Percentiles rank a stretch among this genome's conserved stretches.
Evolutionary conservation across 2,329 filamentous ascomycete genomes (phyloP).

Genomic region (Talaromyces sp.): DNA sequence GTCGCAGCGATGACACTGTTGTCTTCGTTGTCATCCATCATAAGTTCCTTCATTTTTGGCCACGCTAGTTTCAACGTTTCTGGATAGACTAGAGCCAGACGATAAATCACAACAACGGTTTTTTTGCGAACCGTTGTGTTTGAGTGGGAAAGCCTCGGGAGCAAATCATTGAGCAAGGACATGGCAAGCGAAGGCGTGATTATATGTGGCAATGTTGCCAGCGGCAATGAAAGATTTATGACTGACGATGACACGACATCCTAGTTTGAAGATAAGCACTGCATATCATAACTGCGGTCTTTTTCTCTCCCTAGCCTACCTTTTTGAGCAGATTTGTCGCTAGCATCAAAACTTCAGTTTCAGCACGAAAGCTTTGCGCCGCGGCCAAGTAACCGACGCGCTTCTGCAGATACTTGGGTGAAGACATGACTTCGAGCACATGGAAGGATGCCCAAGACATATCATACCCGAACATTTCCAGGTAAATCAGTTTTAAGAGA

Average conservation of each 20-base stretch:
- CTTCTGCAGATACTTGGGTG: constrained; percentile 89
- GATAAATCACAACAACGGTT: constrained; percentile 88
- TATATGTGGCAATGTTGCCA: constrained; percentile 87
- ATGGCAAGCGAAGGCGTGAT: constrained; percentile 89
- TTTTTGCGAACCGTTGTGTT: constrained; percentile 87
- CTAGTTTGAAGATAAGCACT: constrained; percentile 16
- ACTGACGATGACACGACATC: constrained; percentile 62
- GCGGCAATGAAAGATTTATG: constrained; percentile 76
- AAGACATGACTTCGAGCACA: constrained; percentile 98
- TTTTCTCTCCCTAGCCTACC: constrained; percentile 36
- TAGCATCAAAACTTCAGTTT: constrained; percentile 96
- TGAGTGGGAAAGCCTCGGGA: constrained; percentile 82
- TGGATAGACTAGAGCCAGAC: constrained; percentile 90
- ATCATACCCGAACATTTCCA: constrained; percentile 98
- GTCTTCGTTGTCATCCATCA: constrained; percentile 87
- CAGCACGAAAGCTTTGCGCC: constrained; percentile 89
- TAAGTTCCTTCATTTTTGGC: constrained; percentile 93
- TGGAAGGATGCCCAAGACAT: constrained; percentile 99
- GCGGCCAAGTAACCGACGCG: constrained; percentile 91
- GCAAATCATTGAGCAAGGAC: constrained; percentile 77
- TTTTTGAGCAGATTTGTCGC: constrained; percentile 97
- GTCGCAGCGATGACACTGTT: constrained; percentile 91
- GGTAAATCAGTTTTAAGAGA: constrained; percentile 89
- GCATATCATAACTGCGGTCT: background rate
- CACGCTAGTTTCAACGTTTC: constrained; percentile 88